Base-by-base conservation (phyloP, 139 green algal species). In the Zygnema cylindricum region DNA sequence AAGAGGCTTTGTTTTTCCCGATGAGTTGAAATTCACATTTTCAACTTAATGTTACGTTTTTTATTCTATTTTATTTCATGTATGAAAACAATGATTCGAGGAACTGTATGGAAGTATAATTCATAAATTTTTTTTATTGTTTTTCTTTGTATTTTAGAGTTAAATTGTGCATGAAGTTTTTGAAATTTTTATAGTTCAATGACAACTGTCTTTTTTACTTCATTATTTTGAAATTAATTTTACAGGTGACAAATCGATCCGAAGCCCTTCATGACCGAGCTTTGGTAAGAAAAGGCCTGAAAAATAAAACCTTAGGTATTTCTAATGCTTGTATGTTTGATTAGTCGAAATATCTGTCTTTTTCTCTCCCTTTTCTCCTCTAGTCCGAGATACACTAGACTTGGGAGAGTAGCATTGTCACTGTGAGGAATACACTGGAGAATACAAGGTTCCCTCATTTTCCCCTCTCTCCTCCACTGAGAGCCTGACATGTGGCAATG, bases 261-360 rank as follows among this genome's bases (percentile, higher is more conserved):
- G 81, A 95, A 33, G 33, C 90, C 55, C 81, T 93, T 2, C 82
- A 93, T 22, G 95, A 96, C 81, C 73, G 87, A 0, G 95, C 95
- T 1, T 92, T 96, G 2, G 89, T 98, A 63, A 7, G 23, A 93
- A 36, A 36, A 36, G 41, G 54, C 35, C 41, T 7, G 55, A 79
- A 42, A n/a, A n/a, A n/a, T n/a, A n/a, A n/a, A n/a, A n/a, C n/a
- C n/a, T n/a, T n/a, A n/a, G n/a, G n/a, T n/a, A n/a, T n/a, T n/a
- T n/a, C n/a, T n/a, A n/a, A n/a, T n/a, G n/a, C n/a, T n/a, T n/a
- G n/a, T n/a, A n/a, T n/a, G n/a, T n/a, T n/a, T n/a, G n/a, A n/a
- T n/a, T n/a, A n/a, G n/a, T n/a, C 57, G 30, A n/a, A 73, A 73
- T n/a, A n/a, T n/a, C n/a, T n/a, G n/a, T n/a, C n/a, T n/a, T n/a